These are phyloP conservation scores for Darksidea phi DNA, from an alignment of 495 filamentous ascomycete species.

Conservation along the genomic window DNA sequence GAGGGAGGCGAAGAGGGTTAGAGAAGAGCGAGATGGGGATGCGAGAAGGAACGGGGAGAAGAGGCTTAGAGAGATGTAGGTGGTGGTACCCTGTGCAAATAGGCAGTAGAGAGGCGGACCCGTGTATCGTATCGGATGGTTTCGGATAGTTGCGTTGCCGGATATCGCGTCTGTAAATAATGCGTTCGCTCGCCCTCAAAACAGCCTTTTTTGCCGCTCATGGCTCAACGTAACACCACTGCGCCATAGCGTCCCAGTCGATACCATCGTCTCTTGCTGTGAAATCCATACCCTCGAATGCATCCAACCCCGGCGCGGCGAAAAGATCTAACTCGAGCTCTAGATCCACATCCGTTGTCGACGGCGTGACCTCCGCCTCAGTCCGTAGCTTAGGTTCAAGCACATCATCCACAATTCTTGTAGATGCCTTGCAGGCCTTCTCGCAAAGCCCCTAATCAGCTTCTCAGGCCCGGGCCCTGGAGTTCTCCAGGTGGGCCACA, in stretches of 20 bases:
- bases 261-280: not conserved
- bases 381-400: slow-evolving; percentile 10
- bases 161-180: too few relatives aligned
- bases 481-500: not conserved
- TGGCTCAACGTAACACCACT: too few relatives aligned
- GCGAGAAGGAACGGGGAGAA: not conserved
- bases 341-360: not conserved
- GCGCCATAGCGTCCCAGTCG: slow-evolving; percentile 12
- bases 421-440: slow-evolving; percentile 18
- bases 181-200: too few relatives aligned
- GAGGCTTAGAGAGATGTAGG: slow-evolving; percentile 14
- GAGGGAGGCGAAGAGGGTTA: slow-evolving; percentile 5
- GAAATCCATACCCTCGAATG: slow-evolving; percentile 18
- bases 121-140: too few relatives aligned
- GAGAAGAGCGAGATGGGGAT: not conserved
- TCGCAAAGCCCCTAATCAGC: slow-evolving; percentile 19
- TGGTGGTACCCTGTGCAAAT: too few relatives aligned
- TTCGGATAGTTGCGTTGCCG: too few relatives aligned
- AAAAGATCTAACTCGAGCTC: slow-evolving; percentile 3
- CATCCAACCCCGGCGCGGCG: slow-evolving; percentile 3
- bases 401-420: slow-evolving; percentile 14
- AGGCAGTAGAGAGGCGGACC: too few relatives aligned
- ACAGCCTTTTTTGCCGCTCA: too few relatives aligned
- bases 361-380: not conserved
- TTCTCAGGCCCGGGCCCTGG: slow-evolving; percentile 5